phyloP scores from a whole-genome alignment of 1,284 basidiomycete genomes.

The Papiliotrema terrestris region DNA sequence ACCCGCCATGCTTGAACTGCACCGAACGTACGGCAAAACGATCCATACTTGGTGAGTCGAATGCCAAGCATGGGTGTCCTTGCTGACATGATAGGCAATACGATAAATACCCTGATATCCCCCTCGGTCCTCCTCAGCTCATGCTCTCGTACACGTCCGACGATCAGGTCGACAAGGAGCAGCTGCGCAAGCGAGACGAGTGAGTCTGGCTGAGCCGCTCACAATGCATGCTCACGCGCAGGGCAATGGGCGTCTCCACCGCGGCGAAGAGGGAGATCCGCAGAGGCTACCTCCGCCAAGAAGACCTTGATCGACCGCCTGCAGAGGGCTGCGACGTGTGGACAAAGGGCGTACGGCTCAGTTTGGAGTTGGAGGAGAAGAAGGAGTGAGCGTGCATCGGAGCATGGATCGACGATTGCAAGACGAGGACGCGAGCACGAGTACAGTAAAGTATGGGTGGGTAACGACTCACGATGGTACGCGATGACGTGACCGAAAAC shows the following conservation, averaged over 20 bases:
- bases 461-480: neutral
- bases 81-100: conserved; percentile 5
- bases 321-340: conserved; percentile 49
- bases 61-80: neutral
- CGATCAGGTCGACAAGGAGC: conserved; percentile 44
- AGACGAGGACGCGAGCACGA: neutral
- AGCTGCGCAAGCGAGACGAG: conserved; percentile 47
- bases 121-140: conserved; percentile 54
- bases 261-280: conserved; percentile 45
- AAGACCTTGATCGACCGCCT: conserved; percentile 40
- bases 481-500: no score
- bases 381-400: neutral
- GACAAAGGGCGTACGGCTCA: conserved; percentile 41
- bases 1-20: conserved; percentile 54
- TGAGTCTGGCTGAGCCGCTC: conserved; percentile 8
- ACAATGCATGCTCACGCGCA: conserved; percentile 6
- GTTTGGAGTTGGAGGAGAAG: conserved; percentile 24
- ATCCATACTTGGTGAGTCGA: conserved; percentile 53
- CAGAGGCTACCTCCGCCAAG: conserved; percentile 49
- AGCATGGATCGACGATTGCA: neutral
- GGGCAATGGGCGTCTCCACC: conserved; percentile 47
- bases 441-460: no score
- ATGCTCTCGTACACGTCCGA: conserved; percentile 54
- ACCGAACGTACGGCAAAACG: conserved; percentile 57
- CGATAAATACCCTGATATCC: conserved; percentile 53